Conservation (phyloP, 257 asterid genomes). For the Salvia rosmarinus region DNA sequence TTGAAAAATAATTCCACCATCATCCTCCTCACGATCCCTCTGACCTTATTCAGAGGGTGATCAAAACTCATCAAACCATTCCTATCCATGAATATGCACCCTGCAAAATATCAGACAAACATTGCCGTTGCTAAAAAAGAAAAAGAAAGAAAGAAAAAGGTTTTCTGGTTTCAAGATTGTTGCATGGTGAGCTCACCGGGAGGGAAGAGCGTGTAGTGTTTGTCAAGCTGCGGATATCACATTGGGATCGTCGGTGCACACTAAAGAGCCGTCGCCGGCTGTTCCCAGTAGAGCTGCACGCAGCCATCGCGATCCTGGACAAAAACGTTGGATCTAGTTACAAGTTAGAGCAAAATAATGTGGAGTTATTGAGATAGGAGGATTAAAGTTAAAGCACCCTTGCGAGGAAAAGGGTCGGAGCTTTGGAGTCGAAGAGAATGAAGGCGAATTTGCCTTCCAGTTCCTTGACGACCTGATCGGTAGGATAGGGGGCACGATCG, state of each 20-base stretch:
- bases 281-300: slow-evolving; percentile 71
- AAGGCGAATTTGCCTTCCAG: slow-evolving; percentile 68
- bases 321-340: neutral
- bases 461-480: slow-evolving; percentile 66
- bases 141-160: neutral
- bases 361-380: neutral
- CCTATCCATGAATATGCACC: slow-evolving; percentile 60
- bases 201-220: slow-evolving; percentile 64
- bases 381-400: slow-evolving; percentile 41
- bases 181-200: slow-evolving; percentile 47
- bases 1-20: slow-evolving; percentile 56
- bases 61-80: slow-evolving; percentile 56
- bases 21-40: slow-evolving; percentile 50
- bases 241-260: slow-evolving; percentile 65
- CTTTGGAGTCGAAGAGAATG: slow-evolving; percentile 61
- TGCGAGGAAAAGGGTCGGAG: slow-evolving; percentile 59
- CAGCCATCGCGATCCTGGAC: slow-evolving; percentile 63
- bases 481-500: slow-evolving; percentile 71
- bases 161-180: neutral
- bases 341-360: neutral
- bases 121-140: neutral
- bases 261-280: slow-evolving; percentile 64
- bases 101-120: slow-evolving; percentile 35
- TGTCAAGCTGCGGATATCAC: slow-evolving; percentile 56
- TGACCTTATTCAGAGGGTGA: slow-evolving; percentile 63